These are phyloP conservation scores for Rhododendron ovatum DNA, from an alignment of 148 eudicot genomes.

Conservation along the genomic window DNA sequence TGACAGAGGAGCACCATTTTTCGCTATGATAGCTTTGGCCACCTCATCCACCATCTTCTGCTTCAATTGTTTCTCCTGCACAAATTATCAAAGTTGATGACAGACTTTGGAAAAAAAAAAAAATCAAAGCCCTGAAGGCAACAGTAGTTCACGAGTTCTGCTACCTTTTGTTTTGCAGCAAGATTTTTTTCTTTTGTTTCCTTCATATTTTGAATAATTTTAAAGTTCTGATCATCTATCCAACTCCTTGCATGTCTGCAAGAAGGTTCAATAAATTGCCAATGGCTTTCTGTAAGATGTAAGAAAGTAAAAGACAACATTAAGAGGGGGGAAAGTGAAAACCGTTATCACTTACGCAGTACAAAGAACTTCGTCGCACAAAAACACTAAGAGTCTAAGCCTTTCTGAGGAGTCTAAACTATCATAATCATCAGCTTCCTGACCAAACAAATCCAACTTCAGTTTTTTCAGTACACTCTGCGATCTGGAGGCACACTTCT, in stretches of 20 bases:
- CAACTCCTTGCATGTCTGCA: constrained; percentile 66
- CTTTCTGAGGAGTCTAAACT: constrained; percentile 53
- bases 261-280: not conserved
- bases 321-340: not conserved
- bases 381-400: constrained; percentile 57
- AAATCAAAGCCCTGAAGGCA: not conserved
- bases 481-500: constrained; percentile 43
- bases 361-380: constrained; percentile 82
- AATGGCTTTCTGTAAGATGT: not conserved
- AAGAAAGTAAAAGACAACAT: not conserved
- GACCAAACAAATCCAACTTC: constrained; percentile 41
- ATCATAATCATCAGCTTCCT: constrained; percentile 49
- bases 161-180: constrained; percentile 71
- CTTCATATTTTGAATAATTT: constrained; percentile 44
- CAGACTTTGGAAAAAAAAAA: not conserved
- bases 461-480: constrained; percentile 31
- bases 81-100: not conserved
- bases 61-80: constrained; percentile 61
- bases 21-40: constrained; percentile 47
- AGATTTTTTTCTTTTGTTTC: constrained; percentile 54
- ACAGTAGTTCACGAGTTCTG: not conserved
- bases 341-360: constrained; percentile 47
- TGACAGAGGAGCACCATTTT: constrained; percentile 53
- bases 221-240: constrained; percentile 55
- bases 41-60: constrained; percentile 59